Conservation (phyloP, 164 flowering plant species). For the Annona cherimola region DNA sequence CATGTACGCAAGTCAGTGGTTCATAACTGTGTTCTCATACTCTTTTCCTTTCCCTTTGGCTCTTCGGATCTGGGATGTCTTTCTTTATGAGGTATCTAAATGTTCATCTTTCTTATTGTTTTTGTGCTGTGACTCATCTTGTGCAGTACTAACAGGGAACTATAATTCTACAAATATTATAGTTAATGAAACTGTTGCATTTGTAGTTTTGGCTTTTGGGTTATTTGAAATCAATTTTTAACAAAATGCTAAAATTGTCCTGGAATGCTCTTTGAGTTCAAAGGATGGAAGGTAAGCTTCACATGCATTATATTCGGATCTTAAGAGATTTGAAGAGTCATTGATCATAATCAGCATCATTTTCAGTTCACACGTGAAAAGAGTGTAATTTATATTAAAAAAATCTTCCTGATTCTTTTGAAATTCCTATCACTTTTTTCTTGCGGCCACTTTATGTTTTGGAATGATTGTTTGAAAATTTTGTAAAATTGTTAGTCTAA, state of each 20-base stretch:
- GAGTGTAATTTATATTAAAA: neutral
- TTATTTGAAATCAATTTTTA: no score
- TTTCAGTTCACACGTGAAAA: neutral
- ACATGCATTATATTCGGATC: no score
- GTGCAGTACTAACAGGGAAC: neutral
- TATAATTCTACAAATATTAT: no score
- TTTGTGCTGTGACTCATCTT: neutral
- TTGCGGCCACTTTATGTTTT: neutral
- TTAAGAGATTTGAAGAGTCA: no score
- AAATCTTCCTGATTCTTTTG: neutral
- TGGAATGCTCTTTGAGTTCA: no score
- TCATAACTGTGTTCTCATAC: conserved; percentile 98
- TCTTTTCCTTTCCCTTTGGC: conserved; percentile 96
- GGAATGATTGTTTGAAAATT: neutral
- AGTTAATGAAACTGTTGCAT: no score
- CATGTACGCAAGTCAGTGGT: conserved; percentile 99
- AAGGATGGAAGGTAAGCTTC: no score
- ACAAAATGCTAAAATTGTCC: no score
- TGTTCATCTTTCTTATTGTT: neutral
- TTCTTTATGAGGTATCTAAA: conserved; percentile 63
- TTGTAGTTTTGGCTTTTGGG: no score
- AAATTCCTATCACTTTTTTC: neutral
- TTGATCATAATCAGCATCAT: neutral
- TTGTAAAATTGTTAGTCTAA: no score
- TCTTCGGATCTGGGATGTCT: conserved; percentile 98